Evolutionary conservation across 805 yeast species (phyloP).

Genomic region (Jamesozyma lodderae): DNA sequence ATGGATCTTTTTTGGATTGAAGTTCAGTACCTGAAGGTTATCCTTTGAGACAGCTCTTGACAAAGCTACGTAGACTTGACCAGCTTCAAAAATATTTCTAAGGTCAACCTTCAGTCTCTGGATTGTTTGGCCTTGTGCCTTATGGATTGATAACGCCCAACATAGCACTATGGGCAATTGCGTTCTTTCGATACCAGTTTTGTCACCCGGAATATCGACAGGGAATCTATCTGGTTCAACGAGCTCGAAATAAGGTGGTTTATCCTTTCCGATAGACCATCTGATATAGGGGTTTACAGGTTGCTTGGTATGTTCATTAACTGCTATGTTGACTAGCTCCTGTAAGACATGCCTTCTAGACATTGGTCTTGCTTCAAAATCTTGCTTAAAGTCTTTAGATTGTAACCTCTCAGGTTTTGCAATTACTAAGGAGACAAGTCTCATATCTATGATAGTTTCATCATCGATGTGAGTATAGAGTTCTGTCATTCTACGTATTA

Average conservation of each 20-base stretch:
- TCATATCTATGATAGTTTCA: conserved; percentile 25
- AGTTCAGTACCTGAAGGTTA: conserved; percentile 55
- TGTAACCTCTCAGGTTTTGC: conserved; percentile 15
- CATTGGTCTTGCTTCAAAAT: conserved; percentile 17
- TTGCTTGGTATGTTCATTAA: conserved; percentile 12
- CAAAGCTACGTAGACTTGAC: conserved; percentile 77
- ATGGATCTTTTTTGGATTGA: conserved; percentile 46
- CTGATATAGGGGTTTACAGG: conserved; percentile 27
- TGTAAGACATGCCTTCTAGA: conserved; percentile 10
- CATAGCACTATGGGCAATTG: conserved; percentile 67
- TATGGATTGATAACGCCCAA: conserved; percentile 81
- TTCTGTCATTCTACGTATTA: conserved; percentile 20
- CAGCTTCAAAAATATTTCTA: conserved; percentile 60
- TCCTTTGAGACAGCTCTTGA: conserved; percentile 69
- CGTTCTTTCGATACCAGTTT: conserved; percentile 32
- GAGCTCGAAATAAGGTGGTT: conserved; percentile 24
- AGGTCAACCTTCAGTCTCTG: conserved; percentile 63
- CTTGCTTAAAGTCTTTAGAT: conserved; percentile 23
- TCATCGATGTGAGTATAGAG: conserved; percentile 21
- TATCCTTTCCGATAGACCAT: conserved; percentile 25
- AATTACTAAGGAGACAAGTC: conserved; percentile 29
- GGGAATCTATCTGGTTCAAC: conserved; percentile 34
- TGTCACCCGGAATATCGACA: conserved; percentile 30
- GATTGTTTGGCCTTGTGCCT: conserved; percentile 79
- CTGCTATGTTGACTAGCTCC: conserved; percentile 16